phyloP scores from a whole-genome alignment of 495 filamentous ascomycete species.

The Neurospora sp. region DNA sequence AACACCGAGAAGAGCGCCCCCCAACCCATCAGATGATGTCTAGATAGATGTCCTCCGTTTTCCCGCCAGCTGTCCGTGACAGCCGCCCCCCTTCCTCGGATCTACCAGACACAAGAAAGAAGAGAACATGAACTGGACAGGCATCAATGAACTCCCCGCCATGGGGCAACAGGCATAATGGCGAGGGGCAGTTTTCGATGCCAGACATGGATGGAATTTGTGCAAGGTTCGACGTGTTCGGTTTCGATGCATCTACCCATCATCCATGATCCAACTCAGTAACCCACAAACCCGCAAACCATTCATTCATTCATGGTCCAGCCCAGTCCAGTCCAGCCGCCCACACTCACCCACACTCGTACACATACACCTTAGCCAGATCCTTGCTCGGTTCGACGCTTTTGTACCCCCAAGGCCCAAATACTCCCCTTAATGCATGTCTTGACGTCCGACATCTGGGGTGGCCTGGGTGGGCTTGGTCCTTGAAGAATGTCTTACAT shows the following conservation, averaged over 20 bases:
- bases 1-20: background rate
- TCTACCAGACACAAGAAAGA: background rate
- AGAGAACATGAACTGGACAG: background rate
- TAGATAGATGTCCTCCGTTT: background rate
- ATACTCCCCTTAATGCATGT: background rate
- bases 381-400: background rate
- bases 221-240: background rate
- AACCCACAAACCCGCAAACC: background rate
- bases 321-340: background rate
- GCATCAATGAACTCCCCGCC: background rate
- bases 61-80: background rate
- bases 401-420: background rate
- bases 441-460: background rate
- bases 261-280: background rate
- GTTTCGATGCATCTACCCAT: background rate
- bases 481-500: background rate
- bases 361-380: background rate
- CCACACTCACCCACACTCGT: background rate
- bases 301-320: background rate
- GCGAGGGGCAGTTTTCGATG: background rate
- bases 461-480: background rate
- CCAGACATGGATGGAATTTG: background rate
- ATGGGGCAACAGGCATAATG: background rate
- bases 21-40: background rate
- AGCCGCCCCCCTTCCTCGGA: background rate